phyloP scores from a whole-genome alignment of 495 filamentous ascomycete species.

The Pyronema omphalodes region DNA sequence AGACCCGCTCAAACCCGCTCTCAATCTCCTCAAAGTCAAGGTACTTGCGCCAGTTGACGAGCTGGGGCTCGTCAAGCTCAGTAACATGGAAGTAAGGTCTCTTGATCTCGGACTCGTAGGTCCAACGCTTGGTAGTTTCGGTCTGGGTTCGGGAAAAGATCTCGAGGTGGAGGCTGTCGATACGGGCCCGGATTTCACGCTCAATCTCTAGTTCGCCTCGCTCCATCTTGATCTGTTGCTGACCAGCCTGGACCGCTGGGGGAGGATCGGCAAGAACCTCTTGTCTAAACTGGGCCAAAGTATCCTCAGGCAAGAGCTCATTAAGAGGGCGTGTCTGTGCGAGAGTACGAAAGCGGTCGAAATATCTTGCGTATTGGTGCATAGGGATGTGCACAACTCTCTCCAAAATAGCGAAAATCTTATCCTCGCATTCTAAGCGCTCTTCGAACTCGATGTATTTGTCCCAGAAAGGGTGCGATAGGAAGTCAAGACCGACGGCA shows the following conservation, averaged over 20 bases:
- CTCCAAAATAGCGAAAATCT: slow-evolving; percentile 66
- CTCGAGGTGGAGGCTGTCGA: slow-evolving; percentile 65
- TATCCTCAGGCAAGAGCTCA: slow-evolving; percentile 54
- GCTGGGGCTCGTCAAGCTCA: slow-evolving; percentile 67
- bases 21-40: slow-evolving; percentile 89
- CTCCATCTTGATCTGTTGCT: slow-evolving; percentile 32
- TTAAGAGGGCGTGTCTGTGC: slow-evolving; percentile 51
- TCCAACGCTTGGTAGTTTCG: slow-evolving; percentile 87
- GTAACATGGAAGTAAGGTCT: slow-evolving; percentile 95
- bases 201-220: slow-evolving; percentile 60
- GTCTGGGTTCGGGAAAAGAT: slow-evolving; percentile 65
- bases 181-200: slow-evolving; percentile 55
- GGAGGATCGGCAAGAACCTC: slow-evolving; percentile 47
- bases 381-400: slow-evolving; percentile 85
- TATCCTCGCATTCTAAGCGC: slow-evolving; percentile 65
- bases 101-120: slow-evolving; percentile 87
- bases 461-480: slow-evolving; percentile 94
- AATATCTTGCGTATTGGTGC: slow-evolving; percentile 93
- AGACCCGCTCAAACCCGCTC: slow-evolving; percentile 52
- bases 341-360: slow-evolving; percentile 69
- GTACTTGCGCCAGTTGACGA: slow-evolving; percentile 91
- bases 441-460: slow-evolving; percentile 97
- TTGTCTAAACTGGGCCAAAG: slow-evolving; percentile 45
- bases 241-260: slow-evolving; percentile 30
- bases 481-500: slow-evolving; percentile 79